Base-by-base conservation (phyloP, 1,284 basidiomycete species). In the Tylopilus sp. region DNA sequence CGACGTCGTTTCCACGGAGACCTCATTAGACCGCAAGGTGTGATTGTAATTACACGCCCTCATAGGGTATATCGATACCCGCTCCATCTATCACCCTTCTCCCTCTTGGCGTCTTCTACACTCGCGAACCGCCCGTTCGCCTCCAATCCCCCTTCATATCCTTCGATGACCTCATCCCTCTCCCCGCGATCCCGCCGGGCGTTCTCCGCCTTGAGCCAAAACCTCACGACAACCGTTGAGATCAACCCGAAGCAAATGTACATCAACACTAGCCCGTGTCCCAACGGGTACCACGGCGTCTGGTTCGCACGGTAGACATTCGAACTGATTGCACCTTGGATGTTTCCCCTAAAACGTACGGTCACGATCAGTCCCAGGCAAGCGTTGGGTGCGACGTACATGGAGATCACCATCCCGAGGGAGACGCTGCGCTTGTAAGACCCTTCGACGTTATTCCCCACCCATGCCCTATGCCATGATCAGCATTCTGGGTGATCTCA, bases 391-490 rank as follows among this genome's bases (percentile, higher is more conserved):
- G 6, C 15, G 39, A 38, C 87, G 70, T 67, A 89, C 88, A 85
- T 87, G 62, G 87, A 85, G 62, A 92, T 91, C 8, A 88, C 85
- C 89, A 92, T 90, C 1, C 83, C 92, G 32, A 93, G 80, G 1
- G 90, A 86, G 2, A 92, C 91, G 68, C 89, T 90, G 29, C 92
- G 89, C 71, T 93, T 93, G 78, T 93, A 94, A 0, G 87, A 85
- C 10, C 92, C 91, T 79, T 93, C 91, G 22, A 91, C 86, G 71
- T 91, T 92, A 70, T 91, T 91, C 38, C 89, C 88, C 41, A 88
- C 86, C 89, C 91, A 92, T 9, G 91, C 89, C 69, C 87, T 89
- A 22, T 44, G 63, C 38, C 33, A n/a, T 12, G 1, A 58, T 33
- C 22, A 66, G 59, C 41, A 67, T 33, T 9, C 36, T 19, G 1